Evolutionary conservation across 2,329 filamentous ascomycete species (phyloP), one percentile per base, ranked within the genome.

Genomic region (Fusarium scirpi): DNA sequence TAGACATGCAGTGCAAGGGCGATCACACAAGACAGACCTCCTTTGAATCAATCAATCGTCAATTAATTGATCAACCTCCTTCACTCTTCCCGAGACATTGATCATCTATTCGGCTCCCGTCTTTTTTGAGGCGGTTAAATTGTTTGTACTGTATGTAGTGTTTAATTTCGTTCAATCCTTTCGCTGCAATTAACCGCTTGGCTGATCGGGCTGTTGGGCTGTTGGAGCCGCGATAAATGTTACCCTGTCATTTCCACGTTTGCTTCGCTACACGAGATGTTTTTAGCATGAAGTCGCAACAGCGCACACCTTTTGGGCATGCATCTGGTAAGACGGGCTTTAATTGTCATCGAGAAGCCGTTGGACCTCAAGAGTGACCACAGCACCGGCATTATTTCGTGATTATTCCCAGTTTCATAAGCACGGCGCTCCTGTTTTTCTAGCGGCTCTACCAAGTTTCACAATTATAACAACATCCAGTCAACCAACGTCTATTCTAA

Each of bases 61-160:
- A 38, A 57, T 58, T 29, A 47, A 40, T 45, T 55, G 25, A 40
- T 56, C 16, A 56, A 54, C 58, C 51, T 60, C 58, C 41, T 57
- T 60, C 25, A 32, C 22, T 40, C 12, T 18, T 34, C 43, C 58
- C 58, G 58, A 61, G 52, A 61, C 58, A 61, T 61, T 34, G 52
- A 57, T 48, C 32, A 38, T 30, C 13, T 29, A 20, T 27, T 47
- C 51, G 58, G 58, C 58, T 43, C 24, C 58, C 43, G 58, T 40
- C 38, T 20, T 52, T 52, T 18, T 24, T 40, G 48, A 52, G 13
- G 49, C 49, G 32, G 29, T 10, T n/a, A n/a, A 38, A 38, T 10
- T 38, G 34, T 38, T 12, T 38, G 34, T 38, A 38, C 18, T 38
- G 41, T 44, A 11, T 25, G 24, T 25, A 25, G 11, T 52, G 13